Evolutionary conservation across 768 basidiomycete genomes (phyloP), one percentile per base, ranked within the genome.

Genomic region (Leucocoprinus leucothites): DNA sequence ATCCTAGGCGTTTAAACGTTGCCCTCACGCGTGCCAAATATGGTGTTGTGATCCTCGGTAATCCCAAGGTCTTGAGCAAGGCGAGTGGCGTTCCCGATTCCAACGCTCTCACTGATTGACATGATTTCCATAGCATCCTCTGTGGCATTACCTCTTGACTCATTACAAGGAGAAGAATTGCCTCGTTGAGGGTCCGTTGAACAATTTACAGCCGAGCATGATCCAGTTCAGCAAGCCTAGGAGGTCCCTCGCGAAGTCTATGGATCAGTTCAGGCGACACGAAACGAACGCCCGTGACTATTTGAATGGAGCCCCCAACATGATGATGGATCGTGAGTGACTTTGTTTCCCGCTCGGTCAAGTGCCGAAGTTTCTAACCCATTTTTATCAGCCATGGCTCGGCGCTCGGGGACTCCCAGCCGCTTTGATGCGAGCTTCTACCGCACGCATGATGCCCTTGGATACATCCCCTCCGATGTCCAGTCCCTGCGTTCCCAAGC

Each of bases 191-290:
- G 97, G 97, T 1, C 93, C 97, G 1, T 77, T 99, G 44, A 98
- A 84, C 71, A 98, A 99, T 72, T 76, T 99, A 34, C 97, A 98
- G 68, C 79, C 93, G 5, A 96, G 94, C 72, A 96, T 99, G 95
- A 99, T 99, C 57, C 97, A 98, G 68, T 98, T 99, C 78, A 94
- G 92, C 80, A 95, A 97, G 73, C 97, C 97, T 28, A 85, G 94
- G 55, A 87, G 94, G 51, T 82, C 93, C 3, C 81, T 95, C 36
- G 82, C 80, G 61, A 94, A 94, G 69, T 88, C 91, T 14, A 89
- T 94, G 85, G 92, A 96, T 60, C 91, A 89, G 56, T 95, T 91
- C 82, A 87, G 91, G 55, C 84, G 95, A 48, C 92, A 96, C 66
- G 95, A 98, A 69, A 90, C 91, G 19, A 90, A 80, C 62, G 95